These are phyloP conservation scores for Cupressus sempervirens DNA, from an alignment of 75 land plant species.

Conservation along the genomic window DNA sequence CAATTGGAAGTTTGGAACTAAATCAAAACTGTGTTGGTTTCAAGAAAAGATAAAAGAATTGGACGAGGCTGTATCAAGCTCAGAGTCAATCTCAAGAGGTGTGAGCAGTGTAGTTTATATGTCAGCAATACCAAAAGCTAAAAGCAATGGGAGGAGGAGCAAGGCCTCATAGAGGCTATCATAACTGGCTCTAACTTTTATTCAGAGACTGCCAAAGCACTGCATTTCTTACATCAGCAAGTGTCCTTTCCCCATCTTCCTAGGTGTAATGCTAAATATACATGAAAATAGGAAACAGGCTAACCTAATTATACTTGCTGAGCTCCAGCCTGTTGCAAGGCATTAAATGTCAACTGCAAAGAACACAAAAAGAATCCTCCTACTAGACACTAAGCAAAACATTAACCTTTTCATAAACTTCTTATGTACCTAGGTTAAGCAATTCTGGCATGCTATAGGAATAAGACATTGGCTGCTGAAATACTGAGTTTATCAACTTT, in stretches of 20 bases:
- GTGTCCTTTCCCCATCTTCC: neutral
- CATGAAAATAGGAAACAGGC: neutral
- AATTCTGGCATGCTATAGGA: neutral
- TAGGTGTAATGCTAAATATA: neutral
- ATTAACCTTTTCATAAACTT: neutral
- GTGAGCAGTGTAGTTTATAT: neutral
- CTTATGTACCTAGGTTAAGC: neutral
- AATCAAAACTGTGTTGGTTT: neutral
- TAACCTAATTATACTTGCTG: neutral
- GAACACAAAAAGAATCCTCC: neutral
- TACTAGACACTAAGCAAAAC: too few species aligned
- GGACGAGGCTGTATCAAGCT: neutral
- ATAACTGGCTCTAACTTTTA: neutral
- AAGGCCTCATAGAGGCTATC: neutral
- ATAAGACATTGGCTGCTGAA: too few species aligned
- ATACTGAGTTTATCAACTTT: neutral
- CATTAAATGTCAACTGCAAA: neutral
- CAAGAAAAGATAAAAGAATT: too few species aligned
- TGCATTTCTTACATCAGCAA: neutral
- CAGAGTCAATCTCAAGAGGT: neutral
- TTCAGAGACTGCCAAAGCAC: neutral
- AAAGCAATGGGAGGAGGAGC: neutral
- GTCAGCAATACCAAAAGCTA: neutral
- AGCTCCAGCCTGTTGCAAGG: neutral
- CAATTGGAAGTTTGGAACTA: neutral